Evolutionary conservation across 345 rosid genomes (phyloP), one percentile per base, ranked within the genome.

Genomic region (Chamaenerion angustifolium): DNA sequence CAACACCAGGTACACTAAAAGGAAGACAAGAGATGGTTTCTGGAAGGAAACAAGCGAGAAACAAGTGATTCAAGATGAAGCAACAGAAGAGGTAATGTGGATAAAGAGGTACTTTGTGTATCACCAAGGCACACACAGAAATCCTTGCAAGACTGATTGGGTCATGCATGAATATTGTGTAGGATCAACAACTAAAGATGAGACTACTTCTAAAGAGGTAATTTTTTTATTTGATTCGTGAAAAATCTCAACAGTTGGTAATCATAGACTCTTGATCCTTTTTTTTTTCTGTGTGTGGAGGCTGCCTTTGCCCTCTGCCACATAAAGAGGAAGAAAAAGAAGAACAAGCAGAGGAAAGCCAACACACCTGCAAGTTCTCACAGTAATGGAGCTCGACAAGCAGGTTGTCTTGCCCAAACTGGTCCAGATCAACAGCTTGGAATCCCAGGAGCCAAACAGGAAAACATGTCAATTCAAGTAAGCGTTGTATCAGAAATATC

Each of bases 31-130:
- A 19, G 9, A 12, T 13, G 52, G 52, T 8, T 49, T 12, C 40
- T 49, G 52, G 52, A 23, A 49, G 1, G 52, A 49, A 16, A 49
- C 52, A 8, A 49, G 52, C 13, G 35, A 49, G 52, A 23, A 23
- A 12, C 52, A 18, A 40, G 9, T 12, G 5, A 8, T 49, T 23
- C 16, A 49, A 15, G 52, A 49, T 23, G 52, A 49, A 12, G 52
- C 13, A 11, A 49, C 52, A 1, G 51, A 23, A 5, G 27, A 23
- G 5, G 27, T 23, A 5, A 31, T 49, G 10, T 35, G 52, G 41
- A 49, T 6, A 13, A 49, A 49, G 15, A 49, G 52, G 27, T 12
- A 12, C 16, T 49, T 23, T 16, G 8, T 40, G 40, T 49, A 12
- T 25, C 35, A 27, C 4, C 15, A 49, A 11, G 52, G 52, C 12